Conservation (phyloP, 495 filamentous ascomycete species). For the Pyrenopolyporus hunteri region DNA sequence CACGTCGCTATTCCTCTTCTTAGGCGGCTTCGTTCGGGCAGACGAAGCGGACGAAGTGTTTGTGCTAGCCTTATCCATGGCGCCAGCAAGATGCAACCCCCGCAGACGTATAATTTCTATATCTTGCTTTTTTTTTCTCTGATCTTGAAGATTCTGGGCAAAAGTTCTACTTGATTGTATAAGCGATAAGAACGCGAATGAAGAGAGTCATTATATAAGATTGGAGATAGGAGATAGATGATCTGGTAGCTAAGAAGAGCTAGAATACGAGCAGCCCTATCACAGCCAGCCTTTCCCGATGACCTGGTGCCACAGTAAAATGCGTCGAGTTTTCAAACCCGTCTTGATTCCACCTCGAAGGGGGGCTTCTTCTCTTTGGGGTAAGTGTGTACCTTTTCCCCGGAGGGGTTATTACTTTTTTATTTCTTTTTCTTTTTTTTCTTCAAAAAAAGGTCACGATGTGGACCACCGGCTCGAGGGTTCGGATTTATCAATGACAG, state of each 20-base stretch:
- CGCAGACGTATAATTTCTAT: background rate
- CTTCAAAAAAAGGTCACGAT: conserved; percentile 23
- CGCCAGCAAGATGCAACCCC: conserved; percentile 4
- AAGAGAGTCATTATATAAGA: conserved; percentile 32
- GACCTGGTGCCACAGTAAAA: conserved; percentile 11
- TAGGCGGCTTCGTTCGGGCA: conserved; percentile 23
- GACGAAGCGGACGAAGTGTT: conserved; percentile 18
- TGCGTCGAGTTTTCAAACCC: conserved; percentile 10
- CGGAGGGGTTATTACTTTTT: too few relatives aligned
- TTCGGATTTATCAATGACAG: conserved; percentile 18
- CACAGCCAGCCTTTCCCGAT: background rate
- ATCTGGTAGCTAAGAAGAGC: conserved; percentile 7
- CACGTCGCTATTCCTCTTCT: conserved; percentile 41
- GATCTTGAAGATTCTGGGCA: conserved; percentile 7
- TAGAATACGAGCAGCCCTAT: conserved; percentile 36
- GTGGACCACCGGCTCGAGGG: conserved; percentile 12
- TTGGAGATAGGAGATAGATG: conserved; percentile 23
- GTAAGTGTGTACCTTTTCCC: conserved; percentile 22
- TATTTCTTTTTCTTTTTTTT: too few relatives aligned
- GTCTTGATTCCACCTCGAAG: conserved; percentile 23
- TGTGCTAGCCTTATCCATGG: conserved; percentile 31
- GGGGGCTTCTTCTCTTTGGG: conserved; percentile 8
- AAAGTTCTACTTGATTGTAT: conserved; percentile 16
- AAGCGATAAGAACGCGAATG: conserved; percentile 18
- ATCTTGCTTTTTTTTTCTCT: too few relatives aligned